A percentile compares a stretch with the other conserved stretches of the same genome.
phyloP scores from a whole-genome alignment of 2,329 filamentous ascomycete species.

The Fusarium tricinctum region DNA sequence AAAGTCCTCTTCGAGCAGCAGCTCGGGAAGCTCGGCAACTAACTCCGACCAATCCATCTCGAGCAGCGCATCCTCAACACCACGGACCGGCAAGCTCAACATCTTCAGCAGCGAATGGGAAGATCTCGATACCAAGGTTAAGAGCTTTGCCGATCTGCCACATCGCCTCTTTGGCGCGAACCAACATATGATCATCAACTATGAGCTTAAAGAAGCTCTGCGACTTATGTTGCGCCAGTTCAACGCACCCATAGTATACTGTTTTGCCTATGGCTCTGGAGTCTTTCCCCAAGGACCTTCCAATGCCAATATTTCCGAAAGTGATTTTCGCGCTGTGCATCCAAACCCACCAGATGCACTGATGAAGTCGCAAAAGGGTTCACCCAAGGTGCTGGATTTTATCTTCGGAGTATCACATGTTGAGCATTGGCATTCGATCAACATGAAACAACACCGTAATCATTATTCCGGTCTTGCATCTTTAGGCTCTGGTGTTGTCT shows the following conservation, averaged over 20 bases:
- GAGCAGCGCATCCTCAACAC: slow-evolving; percentile 38
- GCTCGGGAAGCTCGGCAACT: slow-evolving; percentile 21
- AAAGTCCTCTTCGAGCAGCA: slow-evolving; percentile 13
- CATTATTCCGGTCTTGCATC: slow-evolving; percentile 92
- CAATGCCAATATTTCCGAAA: slow-evolving; percentile 67
- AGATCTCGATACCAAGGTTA: slow-evolving; percentile 59
- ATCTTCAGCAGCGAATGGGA: slow-evolving; percentile 61
- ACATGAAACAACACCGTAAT: slow-evolving; percentile 86
- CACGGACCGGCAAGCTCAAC: slow-evolving; percentile 53
- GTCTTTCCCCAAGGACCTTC: slow-evolving; percentile 85
- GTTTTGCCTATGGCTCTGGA: slow-evolving; percentile 96
- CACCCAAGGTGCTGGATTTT: slow-evolving; percentile 98
- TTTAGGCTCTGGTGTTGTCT: slow-evolving; percentile 87
- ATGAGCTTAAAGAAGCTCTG: slow-evolving; percentile 93
- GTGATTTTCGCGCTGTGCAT: slow-evolving; percentile 76
- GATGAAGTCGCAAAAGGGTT: slow-evolving; percentile 85
- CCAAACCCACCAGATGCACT: slow-evolving; percentile 86
- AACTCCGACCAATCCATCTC: slow-evolving; percentile 21
- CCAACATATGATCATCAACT: slow-evolving; percentile 95
- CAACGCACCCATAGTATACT: slow-evolving; percentile 92
- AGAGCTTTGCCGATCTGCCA: slow-evolving; percentile 61
- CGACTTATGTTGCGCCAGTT: slow-evolving; percentile 92
- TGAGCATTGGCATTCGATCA: slow-evolving; percentile 97
- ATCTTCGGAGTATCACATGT: slow-evolving; percentile 96
- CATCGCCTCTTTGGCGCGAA: slow-evolving; percentile 85